These are phyloP conservation scores for Peterozyma xylosa DNA, from an alignment of 805 yeast genomes.

Conservation along the genomic window DNA sequence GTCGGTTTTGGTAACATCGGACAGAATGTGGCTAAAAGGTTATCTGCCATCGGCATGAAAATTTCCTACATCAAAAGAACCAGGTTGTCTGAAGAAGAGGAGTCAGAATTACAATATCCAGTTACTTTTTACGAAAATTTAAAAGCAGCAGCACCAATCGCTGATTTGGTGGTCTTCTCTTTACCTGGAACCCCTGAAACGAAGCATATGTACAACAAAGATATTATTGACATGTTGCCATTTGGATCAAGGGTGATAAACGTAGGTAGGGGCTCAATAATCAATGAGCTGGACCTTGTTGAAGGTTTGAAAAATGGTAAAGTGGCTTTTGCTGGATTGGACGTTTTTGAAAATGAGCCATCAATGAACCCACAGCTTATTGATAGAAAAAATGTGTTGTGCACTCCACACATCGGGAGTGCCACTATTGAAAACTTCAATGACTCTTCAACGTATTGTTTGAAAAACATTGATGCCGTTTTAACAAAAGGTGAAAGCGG, in stretches of 20 bases:
- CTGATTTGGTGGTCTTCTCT: constrained; percentile 57
- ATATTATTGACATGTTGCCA: constrained; percentile 37
- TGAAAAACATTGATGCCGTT: constrained; percentile 45
- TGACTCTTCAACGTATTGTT: constrained; percentile 41
- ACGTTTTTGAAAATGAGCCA: constrained; percentile 56
- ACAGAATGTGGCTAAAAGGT: constrained; percentile 47
- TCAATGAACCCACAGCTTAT: constrained; percentile 29
- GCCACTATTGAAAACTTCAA: constrained; percentile 51
- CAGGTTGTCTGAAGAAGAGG: constrained; percentile 28
- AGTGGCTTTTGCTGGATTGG: constrained; percentile 49
- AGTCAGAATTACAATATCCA: constrained; percentile 31
- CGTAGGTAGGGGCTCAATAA: constrained; percentile 50
- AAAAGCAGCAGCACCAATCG: constrained; percentile 24
- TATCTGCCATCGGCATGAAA: constrained; percentile 55
- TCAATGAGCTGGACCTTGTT: constrained; percentile 43
- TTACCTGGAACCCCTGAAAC: constrained; percentile 62
- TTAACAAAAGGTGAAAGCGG: constrained; percentile 23
- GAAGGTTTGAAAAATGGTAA: constrained; percentile 33
- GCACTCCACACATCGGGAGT: constrained; percentile 71
- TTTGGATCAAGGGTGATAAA: constrained; percentile 54
- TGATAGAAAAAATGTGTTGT: constrained; percentile 52
- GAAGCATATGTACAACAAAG: constrained; percentile 40
- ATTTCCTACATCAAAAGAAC: constrained; percentile 56
- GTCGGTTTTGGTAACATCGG: constrained; percentile 80
- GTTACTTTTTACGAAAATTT: constrained; percentile 39